phyloP scores from a whole-genome alignment of 495 filamentous ascomycete genomes.

The Jackrogersella multiformis region DNA sequence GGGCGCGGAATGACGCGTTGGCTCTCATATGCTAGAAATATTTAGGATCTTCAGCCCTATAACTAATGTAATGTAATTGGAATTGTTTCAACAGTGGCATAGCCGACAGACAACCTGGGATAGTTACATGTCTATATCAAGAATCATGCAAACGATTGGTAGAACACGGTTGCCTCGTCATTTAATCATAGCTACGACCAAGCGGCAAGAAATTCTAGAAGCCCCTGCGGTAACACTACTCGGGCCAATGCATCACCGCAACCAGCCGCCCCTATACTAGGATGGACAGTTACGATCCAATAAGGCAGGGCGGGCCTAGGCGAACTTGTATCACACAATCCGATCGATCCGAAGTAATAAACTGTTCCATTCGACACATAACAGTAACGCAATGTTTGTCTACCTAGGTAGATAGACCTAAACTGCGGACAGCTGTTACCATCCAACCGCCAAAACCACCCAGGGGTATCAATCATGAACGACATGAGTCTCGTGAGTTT shows the following conservation, averaged over 20 bases:
- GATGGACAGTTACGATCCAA: slow-evolving; percentile 12
- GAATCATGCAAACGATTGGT: no score
- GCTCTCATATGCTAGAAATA: no score
- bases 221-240: neutral
- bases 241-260: slow-evolving; percentile 15
- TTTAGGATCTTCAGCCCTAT: no score
- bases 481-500: slow-evolving; percentile 20
- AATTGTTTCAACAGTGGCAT: no score
- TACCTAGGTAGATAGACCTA: neutral
- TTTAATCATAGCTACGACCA: neutral
- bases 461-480: slow-evolving; percentile 45
- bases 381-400: slow-evolving; percentile 7
- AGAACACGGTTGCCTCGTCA: no score
- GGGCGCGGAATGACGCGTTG: no score
- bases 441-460: slow-evolving; percentile 26
- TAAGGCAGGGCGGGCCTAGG: slow-evolving; percentile 25
- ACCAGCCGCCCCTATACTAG: slow-evolving; percentile 17
- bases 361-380: slow-evolving; percentile 4
- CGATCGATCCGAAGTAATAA: neutral
- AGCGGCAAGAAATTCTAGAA: slow-evolving; percentile 12
- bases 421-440: slow-evolving; percentile 9
- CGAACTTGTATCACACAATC: slow-evolving; percentile 41
- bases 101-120: no score
- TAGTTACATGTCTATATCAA: no score
- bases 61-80: no score